phyloP scores from a whole-genome alignment of 2,329 filamentous ascomycete genomes.

The Neonectria punicea region DNA sequence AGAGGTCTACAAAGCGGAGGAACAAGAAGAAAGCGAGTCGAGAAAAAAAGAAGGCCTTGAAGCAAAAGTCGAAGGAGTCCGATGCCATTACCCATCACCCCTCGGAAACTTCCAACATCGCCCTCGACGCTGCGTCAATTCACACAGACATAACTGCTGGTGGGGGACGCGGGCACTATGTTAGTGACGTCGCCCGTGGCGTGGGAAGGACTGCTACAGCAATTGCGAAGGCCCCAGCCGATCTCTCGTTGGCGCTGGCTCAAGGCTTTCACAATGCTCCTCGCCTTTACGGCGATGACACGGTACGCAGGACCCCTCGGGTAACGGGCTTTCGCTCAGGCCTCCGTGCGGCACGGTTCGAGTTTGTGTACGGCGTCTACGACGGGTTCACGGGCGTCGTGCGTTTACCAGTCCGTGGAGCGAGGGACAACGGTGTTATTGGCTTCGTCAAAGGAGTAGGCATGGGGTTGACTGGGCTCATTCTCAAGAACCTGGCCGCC shows the following conservation, averaged over 20 bases:
- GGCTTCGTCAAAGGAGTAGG: constrained; percentile 66
- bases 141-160: constrained; percentile 33
- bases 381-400: constrained; percentile 73
- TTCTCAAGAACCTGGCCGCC: constrained; percentile 73
- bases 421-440: constrained; percentile 60
- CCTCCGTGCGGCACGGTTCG: constrained; percentile 67
- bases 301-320: constrained; percentile 70
- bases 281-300: constrained; percentile 75
- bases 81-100: not conserved
- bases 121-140: constrained; percentile 19
- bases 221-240: constrained; percentile 67
- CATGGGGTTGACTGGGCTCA: constrained; percentile 71
- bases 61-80: constrained; percentile 7
- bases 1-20: constrained; percentile 63
- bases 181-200: constrained; percentile 62
- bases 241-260: constrained; percentile 69
- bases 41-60: constrained; percentile 9
- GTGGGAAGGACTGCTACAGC: constrained; percentile 62
- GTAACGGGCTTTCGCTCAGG: constrained; percentile 75
- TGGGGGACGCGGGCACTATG: constrained; percentile 51
- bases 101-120: constrained; percentile 14
- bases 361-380: constrained; percentile 71
- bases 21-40: constrained; percentile 25
- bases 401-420: constrained; percentile 67
- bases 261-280: constrained; percentile 79